Percentiles rank a stretch among this genome's conserved stretches.
These are phyloP conservation scores for Geosmithia flava DNA, from an alignment of 2,329 filamentous ascomycete species.

Conservation along the genomic window DNA sequence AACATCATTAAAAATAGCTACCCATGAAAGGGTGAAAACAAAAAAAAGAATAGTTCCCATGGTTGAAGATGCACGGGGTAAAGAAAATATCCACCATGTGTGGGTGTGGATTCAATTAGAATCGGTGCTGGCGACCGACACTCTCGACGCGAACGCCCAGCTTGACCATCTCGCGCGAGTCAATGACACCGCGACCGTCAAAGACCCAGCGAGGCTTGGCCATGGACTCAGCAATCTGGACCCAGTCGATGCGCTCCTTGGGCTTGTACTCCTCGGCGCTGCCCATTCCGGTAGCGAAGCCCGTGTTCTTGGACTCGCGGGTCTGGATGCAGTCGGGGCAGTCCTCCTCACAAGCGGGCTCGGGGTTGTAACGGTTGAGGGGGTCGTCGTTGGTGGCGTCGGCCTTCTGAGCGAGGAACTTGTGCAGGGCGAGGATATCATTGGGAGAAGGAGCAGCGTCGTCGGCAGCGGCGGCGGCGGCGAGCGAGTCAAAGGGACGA, in stretches of 20 bases:
- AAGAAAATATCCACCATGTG: too few species aligned
- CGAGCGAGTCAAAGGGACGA: constrained; percentile 25
- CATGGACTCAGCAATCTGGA: constrained; percentile 34
- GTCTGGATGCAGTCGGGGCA: constrained; percentile 39
- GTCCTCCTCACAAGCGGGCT: constrained; percentile 29
- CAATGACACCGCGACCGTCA: constrained; percentile 42
- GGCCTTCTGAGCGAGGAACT: constrained; percentile 25
- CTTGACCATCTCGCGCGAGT: constrained; percentile 32
- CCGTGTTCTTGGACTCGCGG: constrained; percentile 21
- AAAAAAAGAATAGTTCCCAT: not conserved
- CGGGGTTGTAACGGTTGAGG: constrained; percentile 27
- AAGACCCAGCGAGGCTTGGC: constrained; percentile 42
- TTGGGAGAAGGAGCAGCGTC: constrained; percentile 22
- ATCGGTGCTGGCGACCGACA: constrained; percentile 34
- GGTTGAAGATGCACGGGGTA: too few species aligned
- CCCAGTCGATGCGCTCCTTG: constrained; percentile 39
- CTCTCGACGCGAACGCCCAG: constrained; percentile 40
- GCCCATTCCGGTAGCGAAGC: constrained; percentile 28
- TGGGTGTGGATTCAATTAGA: too few species aligned
- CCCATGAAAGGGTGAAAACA: not conserved
- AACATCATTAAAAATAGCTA: not conserved
- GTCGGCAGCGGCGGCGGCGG: constrained; percentile 9
- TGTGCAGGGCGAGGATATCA: constrained; percentile 34
- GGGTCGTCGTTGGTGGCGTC: constrained; percentile 24
- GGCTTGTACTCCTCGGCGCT: constrained; percentile 29